Evolutionary conservation across 371 early-diverging fungal species (phyloP), one percentile per base, ranked within the genome.

Genomic region (Nosema bombycis): DNA sequence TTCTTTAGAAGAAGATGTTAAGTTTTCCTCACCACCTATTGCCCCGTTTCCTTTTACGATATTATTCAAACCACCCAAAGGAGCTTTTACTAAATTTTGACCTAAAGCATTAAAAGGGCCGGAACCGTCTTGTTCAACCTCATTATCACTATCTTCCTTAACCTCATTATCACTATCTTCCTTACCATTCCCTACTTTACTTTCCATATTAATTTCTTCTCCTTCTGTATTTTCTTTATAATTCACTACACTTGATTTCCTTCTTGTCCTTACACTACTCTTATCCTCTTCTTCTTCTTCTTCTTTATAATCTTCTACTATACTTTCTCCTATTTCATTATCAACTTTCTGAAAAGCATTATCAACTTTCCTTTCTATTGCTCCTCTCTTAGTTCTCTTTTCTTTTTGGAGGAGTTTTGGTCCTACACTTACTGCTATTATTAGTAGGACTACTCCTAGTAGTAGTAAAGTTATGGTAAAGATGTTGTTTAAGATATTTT

Each of bases 281-380:
- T 46, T 46, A 10, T 23, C 21, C 2, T 0, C 2, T 14, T 2
- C 6, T 3, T 14, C 14, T 14, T 3, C 2, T 12, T 57, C 57
- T 57, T 21, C 57, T 2, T 4, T 57, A 57, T 21, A 2, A n/a
- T 14, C 14, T 14, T 24, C 2, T 10, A 18, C 4, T n/a, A n/a
- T 29, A 14, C 36, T 38, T 3, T 4, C 1, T 3, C 4, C 65
- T 29, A 24, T 33, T 62, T 62, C 12, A 6, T 65, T 23, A 24
- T 65, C 65, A 3, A 36, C 65, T 36, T 65, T 65, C n/a, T 65
- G 37, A 65, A 65, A 65, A 36, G 28, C 65, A 36, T 65, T 26
- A 2, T 65, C 37, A 14, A 29, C 28, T 36, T 38, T 65, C 2
- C 36, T 65, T 32, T 32, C 36, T 32, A 65, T 36, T 2, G n/a